Base-by-base conservation (phyloP, 106 monocot genomes). In the Apostasia ramifera region DNA sequence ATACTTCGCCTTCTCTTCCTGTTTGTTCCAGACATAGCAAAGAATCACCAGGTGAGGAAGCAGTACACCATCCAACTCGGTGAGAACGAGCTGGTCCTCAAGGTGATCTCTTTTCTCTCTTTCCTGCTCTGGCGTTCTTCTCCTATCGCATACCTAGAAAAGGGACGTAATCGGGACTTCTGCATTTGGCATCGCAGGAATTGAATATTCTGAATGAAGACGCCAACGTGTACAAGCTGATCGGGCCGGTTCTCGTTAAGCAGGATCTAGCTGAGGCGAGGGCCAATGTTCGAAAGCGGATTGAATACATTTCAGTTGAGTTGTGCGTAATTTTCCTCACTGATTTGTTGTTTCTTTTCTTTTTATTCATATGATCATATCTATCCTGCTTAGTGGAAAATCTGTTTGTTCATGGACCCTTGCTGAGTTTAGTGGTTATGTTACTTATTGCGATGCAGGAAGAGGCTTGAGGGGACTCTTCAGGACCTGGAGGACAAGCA, bases 31-130 rank as follows among this genome's bases (percentile, higher is more conserved):
- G 95, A 95, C 52, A 83, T 92, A n/a, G 74, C 82, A 39, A 95
- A 92, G 89, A 91, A 89, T 67, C 86, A 95, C 63, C 89, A 95
- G 83, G 82, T 95, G 70, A 64, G 92, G 64, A 95, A 92, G 84
- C 92, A 95, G 84, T 92, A 92, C 84, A 92, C 92, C 37, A 86
- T 95, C 71, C 95, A 95, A 80, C 84, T 95, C 4, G 91, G 95
- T 14, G 95, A 95, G 82, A 95, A 95, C 76, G 92, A 95, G 73
- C 92, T 95, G 63, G 95, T 95, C 13, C 80, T 92, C 78, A 92
- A 92, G 83, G 86, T 81, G 51, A 53, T 11, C 43, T 13, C 39
- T 6, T 40, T 8, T 44, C 47, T 41, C 50, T 47, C 9, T 53
- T 8, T 11, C 14, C 40, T 13, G 40, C 8, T 26, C 6, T 37